Base-by-base conservation (phyloP, 345 rosid genomes). In the Populus pruinosa region DNA sequence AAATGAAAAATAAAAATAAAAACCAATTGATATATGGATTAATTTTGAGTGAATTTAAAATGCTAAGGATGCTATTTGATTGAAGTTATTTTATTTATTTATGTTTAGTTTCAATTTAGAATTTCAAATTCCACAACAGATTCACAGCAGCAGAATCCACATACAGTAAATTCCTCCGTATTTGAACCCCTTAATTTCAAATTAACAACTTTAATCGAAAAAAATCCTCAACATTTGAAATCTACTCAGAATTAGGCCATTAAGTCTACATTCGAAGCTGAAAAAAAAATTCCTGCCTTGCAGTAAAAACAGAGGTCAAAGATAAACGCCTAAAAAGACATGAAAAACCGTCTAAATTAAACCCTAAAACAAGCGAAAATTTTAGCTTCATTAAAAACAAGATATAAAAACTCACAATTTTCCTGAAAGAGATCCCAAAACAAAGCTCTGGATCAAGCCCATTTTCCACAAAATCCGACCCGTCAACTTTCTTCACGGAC, bases 391-490 rank as follows among this genome's bases (percentile, higher is more conserved):
- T 13, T 10, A 5, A 11, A 25, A 25, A 2, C 2, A 7, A 61
- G 33, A 29, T 50, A 25, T 65, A 39, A 29, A 18, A 20, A 79
- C 98, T 93, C 86, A 93, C 98, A 73, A 95, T 95, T 85, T 85
- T 93, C 66, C 90, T 91, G 23, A 92, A 84, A 14, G 97, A 82
- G 72, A 78, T 85, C 71, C 83, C 83, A 53, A 93, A 79, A 72
- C 86, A 80, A 71, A 93, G 87, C 86, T 92, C 94, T 20, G 89
- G 91, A 87, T 95, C 99, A 55, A 88, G 56, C 43, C 90, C 88
- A 78, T 66, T 67, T 20, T 92, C 97, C 76, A 77, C 43, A 73
- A 83, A 39, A 78, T 89, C 99, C 6, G 87, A 83, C 49, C 78
- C 85, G 8, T 90, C 93, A 4, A 76, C 73, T 70, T 82, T 90